Conservation (phyloP, 306 rosid species). For the Trifolium repens region DNA sequence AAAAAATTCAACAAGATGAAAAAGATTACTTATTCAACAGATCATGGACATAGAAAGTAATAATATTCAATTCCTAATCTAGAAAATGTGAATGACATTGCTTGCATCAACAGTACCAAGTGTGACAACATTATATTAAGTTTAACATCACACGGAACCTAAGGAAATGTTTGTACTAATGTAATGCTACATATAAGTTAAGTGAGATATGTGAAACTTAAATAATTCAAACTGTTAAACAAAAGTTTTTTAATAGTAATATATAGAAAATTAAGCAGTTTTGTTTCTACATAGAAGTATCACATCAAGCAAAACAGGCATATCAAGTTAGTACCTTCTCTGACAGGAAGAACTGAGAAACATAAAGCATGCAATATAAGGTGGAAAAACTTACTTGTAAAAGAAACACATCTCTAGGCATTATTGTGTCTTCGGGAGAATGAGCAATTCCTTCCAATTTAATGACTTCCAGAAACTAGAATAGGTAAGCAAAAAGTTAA, state of each 20-base stretch:
- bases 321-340: neutral
- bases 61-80: constrained; percentile 1
- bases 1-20: neutral
- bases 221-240: neutral
- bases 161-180: neutral
- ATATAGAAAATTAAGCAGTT: constrained; percentile 6
- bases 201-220: neutral
- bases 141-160: neutral
- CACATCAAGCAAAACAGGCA: constrained; percentile 19
- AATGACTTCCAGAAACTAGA: constrained; percentile 89
- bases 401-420: constrained; percentile 92
- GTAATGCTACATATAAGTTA: neutral
- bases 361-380: constrained; percentile 15
- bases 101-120: neutral
- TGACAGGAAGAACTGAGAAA: constrained; percentile 23
- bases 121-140: neutral
- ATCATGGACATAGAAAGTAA: neutral
- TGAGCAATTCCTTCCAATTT: constrained; percentile 90
- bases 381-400: constrained; percentile 67
- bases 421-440: constrained; percentile 78
- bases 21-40: neutral
- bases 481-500: constrained; percentile 9
- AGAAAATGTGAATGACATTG: constrained; percentile 10
- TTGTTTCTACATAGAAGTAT: neutral
- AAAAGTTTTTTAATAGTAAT: neutral